Base-by-base conservation (phyloP, 768 basidiomycete genomes). In the Stropharia rugosoannulata region DNA sequence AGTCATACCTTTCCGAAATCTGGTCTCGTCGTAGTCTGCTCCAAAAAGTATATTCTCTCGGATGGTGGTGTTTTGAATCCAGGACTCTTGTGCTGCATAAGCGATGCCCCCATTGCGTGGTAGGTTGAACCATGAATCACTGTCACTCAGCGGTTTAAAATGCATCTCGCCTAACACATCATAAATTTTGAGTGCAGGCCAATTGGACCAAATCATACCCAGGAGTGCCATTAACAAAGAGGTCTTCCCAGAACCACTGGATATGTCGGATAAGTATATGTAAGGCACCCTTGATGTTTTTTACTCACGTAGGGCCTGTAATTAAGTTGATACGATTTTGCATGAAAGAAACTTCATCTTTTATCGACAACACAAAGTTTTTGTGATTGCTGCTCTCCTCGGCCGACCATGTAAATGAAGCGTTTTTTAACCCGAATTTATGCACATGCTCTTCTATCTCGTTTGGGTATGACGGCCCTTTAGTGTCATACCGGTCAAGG, bases 401-500 rank as follows among this genome's bases (percentile, higher is more conserved):
- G 7, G 27, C 12, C 8, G 43, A 18, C 64, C 59, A 7, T 58
- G 15, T 12, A 56, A 49, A 74, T 78, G 61, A 48, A 72, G 73
- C 62, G 68, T 52, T 29, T 43, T 35, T 42, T 25, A 52, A 52
- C 15, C 51, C 51, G 18, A 52, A 22, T 8, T 45, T 25, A 1
- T 45, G 19, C 4, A 10, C 27, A 25, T 12, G 8, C 22, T 45
- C 18, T 12, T 12, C 10, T 22, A 8, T 19, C 11, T 15, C 40
- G 13, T 15, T 19, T 9, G 43, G 8, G 8, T 8, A 18, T 22
- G 19, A 12, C 13, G 27, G 15, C 4, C 8, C 5, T 18, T 25
- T 19, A 12, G 19, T 12, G 5, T 22, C 19, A 60, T 73, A 82
- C 0, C 62, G 54, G 56, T 82, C 81, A n/a, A 84, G 62, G 1